A percentile compares a stretch with the other conserved stretches of the same genome.
phyloP scores from a whole-genome alignment of 1,284 basidiomycete genomes.

The Wallemia mellicola region DNA sequence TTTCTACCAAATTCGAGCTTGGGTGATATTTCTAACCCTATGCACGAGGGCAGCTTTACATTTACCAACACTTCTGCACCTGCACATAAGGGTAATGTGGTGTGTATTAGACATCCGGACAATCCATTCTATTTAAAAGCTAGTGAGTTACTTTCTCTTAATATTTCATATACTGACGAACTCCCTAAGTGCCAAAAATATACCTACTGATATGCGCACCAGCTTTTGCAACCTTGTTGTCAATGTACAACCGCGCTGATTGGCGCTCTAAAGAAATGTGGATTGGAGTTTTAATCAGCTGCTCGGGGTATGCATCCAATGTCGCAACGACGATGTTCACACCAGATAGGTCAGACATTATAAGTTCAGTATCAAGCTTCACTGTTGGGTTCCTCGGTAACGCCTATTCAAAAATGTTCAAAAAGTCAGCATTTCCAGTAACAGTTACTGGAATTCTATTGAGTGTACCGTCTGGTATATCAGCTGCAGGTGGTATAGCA shows the following conservation, averaged over 20 bases:
- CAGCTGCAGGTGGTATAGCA: constrained; percentile 51
- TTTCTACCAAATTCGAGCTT: constrained; percentile 16
- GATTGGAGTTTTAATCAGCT: constrained; percentile 62
- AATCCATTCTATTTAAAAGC: constrained; percentile 48
- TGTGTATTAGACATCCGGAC: constrained; percentile 33
- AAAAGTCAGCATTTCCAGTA: constrained; percentile 63
- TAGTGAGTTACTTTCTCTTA: too few relatives aligned
- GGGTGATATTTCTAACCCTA: constrained; percentile 5
- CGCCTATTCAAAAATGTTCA: constrained; percentile 49
- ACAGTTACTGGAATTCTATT: constrained; percentile 20
- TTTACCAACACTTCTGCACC: constrained; percentile 9
- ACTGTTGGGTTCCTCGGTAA: constrained; percentile 56
- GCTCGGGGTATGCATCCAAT: constrained; percentile 27
- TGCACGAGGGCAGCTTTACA: constrained; percentile 6
- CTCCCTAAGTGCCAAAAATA: constrained; percentile 48
- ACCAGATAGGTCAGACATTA: constrained; percentile 53
- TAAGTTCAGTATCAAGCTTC: constrained; percentile 59
- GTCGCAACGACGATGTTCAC: constrained; percentile 54
- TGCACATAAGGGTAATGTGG: constrained; percentile 12
- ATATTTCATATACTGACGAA: too few relatives aligned
- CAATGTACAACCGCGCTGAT: constrained; percentile 46
- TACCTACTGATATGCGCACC: constrained; percentile 50
- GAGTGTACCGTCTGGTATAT: constrained; percentile 36
- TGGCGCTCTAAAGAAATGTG: constrained; percentile 34
- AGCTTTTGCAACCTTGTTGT: constrained; percentile 39